A percentile compares a stretch with the other conserved stretches of the same genome.
These are phyloP conservation scores for Phellinidium pouzarii DNA, from an alignment of 1,284 basidiomycete genomes.

Conservation along the genomic window DNA sequence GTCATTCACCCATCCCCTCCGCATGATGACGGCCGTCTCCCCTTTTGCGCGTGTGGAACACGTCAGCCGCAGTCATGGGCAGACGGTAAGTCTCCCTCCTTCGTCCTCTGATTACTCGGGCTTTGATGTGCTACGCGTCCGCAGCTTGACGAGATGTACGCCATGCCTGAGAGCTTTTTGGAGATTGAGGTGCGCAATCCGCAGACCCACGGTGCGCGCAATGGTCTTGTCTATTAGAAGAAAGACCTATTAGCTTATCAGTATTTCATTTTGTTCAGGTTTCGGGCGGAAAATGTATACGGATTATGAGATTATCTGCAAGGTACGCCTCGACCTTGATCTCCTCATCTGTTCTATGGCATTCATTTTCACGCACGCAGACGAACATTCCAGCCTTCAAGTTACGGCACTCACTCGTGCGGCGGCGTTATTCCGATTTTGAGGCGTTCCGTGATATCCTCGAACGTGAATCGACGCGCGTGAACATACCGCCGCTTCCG, in stretches of 20 bases:
- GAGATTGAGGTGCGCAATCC: constrained; percentile 98
- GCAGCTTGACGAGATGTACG: constrained; percentile 98
- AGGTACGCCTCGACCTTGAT: constrained; percentile 46
- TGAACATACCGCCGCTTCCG: constrained; percentile 95
- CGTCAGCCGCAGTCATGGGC: constrained; percentile 9
- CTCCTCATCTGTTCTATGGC: constrained; percentile 4
- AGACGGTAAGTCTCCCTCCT: constrained; percentile 11
- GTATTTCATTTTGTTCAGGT: constrained; percentile 41
- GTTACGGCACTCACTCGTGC: constrained; percentile 88
- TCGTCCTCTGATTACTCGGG: not conserved
- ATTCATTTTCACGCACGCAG: constrained; percentile 36
- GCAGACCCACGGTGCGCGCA: constrained; percentile 82
- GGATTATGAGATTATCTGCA: constrained; percentile 98
- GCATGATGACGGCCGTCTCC: constrained; percentile 16
- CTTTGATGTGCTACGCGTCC: not conserved
- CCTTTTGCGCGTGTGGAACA: constrained; percentile 18
- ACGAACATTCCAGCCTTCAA: constrained; percentile 99
- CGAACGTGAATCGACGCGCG: constrained; percentile 92
- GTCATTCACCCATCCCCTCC: too few species aligned
- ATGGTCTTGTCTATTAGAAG: not conserved
- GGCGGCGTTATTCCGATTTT: constrained; percentile 96
- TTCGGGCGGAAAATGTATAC: constrained; percentile 98
- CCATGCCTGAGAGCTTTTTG: constrained; percentile 92
- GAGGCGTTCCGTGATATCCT: constrained; percentile 98
- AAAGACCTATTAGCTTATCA: not conserved